Conservation (phyloP, 768 basidiomycete species). For the Holtermanniella nyarrowii region DNA sequence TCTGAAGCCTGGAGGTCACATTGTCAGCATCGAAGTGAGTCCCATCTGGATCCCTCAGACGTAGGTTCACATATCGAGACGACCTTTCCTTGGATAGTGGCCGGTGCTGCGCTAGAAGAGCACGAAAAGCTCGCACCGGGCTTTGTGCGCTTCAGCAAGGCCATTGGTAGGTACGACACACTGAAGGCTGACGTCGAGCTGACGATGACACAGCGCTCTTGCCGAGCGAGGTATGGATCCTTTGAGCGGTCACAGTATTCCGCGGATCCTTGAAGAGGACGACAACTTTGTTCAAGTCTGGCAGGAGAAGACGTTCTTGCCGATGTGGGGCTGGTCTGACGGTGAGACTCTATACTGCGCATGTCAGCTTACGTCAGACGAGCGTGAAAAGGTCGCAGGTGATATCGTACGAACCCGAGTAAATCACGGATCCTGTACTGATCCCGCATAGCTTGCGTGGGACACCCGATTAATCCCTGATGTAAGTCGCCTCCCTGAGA, state of each 20-base stretch:
- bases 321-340: neutral
- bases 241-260: neutral
- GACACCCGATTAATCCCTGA: neutral
- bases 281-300: neutral
- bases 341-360: no score
- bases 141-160: neutral
- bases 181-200: neutral
- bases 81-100: neutral
- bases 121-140: neutral
- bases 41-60: no score
- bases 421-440: neutral
- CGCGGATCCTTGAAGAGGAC: neutral
- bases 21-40: neutral
- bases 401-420: neutral
- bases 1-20: neutral
- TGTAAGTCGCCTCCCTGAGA: neutral
- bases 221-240: neutral
- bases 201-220: neutral
- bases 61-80: no score
- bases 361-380: no score
- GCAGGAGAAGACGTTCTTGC: neutral
- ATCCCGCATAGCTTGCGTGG: neutral
- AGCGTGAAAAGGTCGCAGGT: neutral
- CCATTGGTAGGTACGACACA: neutral
- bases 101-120: neutral